Base-by-base conservation (phyloP, 177 flowering plant species). In the Vitis hybrid region DNA sequence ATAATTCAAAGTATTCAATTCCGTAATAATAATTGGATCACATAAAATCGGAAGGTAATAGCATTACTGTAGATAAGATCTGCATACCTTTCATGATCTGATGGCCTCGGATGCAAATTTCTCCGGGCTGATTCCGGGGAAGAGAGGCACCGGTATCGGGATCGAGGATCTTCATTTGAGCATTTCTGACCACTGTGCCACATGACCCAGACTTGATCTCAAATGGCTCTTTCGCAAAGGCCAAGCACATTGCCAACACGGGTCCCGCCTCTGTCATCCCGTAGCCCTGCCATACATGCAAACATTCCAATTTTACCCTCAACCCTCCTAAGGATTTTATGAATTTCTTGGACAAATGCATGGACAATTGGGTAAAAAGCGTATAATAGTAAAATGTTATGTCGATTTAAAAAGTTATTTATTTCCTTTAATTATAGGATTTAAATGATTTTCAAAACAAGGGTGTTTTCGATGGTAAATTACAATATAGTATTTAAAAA, bases 181-280 rank as follows among this genome's bases (percentile, higher is more conserved):
- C 91, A 39, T 94, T 94, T 14, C 98, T 73, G 2, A 91, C 91
- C 0, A 94, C 97, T 0, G 97, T 87, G 9, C 98, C 98, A 65
- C 95, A 89, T 1, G 97, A 80, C 15, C 98, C 98, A 0, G 96
- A 83, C 64, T 94, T 94, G 11, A 86, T 79, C 26, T 84, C 85
- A 5, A 83, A 81, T 0, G 97, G 93, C 69, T 88, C 90, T 68
- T 89, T 92, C 0, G 97, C 98, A 72, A 94, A 92, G 2, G 92
- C 92, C 75, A 87, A 73, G 69, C 89, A 85, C 97, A 90, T 92
- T 1, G 98, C 66, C 50, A 94, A 60, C 51, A 93, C 88, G 22
- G 97, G 93, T 7, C 97, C 97, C 0, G 97, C 97, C 70, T 94
- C 98, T 1, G 98, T 94, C 98, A 94, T 94, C 3, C 98, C 98